Evolutionary conservation across 2,329 filamentous ascomycete genomes (phyloP).

Genomic region (Neopestalotiopsis sp.): DNA sequence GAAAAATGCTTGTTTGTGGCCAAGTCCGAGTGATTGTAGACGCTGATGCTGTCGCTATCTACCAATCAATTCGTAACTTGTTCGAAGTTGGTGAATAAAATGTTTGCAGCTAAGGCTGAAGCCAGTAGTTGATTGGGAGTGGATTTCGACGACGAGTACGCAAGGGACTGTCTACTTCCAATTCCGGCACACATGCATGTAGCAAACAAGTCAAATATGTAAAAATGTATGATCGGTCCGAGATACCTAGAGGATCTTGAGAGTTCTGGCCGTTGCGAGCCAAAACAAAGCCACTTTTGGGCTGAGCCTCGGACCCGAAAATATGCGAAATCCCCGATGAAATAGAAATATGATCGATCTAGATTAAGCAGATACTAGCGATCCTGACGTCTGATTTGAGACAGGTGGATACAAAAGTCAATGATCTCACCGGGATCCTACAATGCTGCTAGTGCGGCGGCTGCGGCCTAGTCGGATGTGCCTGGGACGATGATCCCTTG

Average conservation of each 20-base stretch:
- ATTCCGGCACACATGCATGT: not conserved
- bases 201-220: not conserved
- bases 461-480: not conserved
- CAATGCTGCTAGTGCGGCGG: not conserved
- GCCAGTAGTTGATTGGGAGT: not conserved
- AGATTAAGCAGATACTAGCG: not conserved
- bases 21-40: too few relatives aligned
- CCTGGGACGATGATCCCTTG: not conserved
- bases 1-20: too few relatives aligned
- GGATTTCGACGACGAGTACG: not conserved
- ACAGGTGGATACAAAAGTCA: not conserved
- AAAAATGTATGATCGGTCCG: not conserved
- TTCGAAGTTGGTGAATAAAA: not conserved
- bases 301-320: not conserved
- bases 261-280: not conserved
- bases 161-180: not conserved
- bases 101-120: not conserved
- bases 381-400: not conserved
- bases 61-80: too few relatives aligned
- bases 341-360: not conserved
- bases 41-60: too few relatives aligned
- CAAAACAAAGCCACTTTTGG: not conserved
- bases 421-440: constrained; percentile 1
- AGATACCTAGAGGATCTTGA: not conserved
- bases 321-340: not conserved